Evolutionary conservation across 805 yeast species (phyloP), one percentile per base, ranked within the genome.

Genomic region (Kuraishia ogatae): DNA sequence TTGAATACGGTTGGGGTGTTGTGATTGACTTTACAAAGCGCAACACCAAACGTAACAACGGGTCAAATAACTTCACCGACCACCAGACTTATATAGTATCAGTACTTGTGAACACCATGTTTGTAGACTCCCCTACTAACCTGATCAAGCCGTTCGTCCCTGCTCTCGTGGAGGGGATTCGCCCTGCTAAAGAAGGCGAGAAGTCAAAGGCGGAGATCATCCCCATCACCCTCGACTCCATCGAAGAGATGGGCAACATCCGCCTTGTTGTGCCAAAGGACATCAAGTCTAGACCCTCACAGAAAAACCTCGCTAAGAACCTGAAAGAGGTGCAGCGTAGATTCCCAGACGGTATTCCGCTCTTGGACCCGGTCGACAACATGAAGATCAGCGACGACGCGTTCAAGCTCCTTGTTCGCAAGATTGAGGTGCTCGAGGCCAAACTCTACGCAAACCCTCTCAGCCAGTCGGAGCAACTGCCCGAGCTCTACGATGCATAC

Each of bases 1-100:
- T 6, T 10, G 29, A 8, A 58, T 96, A 91, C 67, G 97, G 97
- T n/a, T 94, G 99, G 99, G 97, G 93, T 56, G 87, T 89, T 66
- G 94, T 92, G 13, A 83, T 88, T 11, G 82, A 83, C 51, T 88
- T 85, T 62, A 76, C 81, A 48, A 92, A 90, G 69, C 79, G 98
- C 66, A 70, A 72, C 51, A 81, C 75, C 63, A 86, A 83, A 64
- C 78, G 87, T 65, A 77, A 80, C 60, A 80, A 81, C 22, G 63
- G 78, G 11, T 83, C 80, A 55, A 26, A 26, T 10, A 74, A 72
- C 1, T 89, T 73, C 67, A 77, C 85, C 19, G 97, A 92, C 61
- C 97, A 93, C 67, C 96, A 94, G 66, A 82, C 96, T 0, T 93
- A 90, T 67, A 76, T 94, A 58, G 92, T 92, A 11, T 88, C 85